Conservation (phyloP, 2,329 filamentous ascomycete species). For the Venturia asperata region DNA sequence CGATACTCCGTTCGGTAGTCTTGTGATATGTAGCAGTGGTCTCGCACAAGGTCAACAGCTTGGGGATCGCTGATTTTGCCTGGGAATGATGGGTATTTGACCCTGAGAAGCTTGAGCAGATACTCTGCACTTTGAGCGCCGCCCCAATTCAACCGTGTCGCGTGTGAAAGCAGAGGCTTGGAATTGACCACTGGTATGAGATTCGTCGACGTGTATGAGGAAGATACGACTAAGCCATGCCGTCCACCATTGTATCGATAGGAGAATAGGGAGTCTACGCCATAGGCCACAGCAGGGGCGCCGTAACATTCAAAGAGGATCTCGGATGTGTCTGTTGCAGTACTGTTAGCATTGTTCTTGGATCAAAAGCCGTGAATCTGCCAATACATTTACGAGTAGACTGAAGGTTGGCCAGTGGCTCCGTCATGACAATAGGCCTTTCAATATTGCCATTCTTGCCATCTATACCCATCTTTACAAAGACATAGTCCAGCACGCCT, state of each 20-base stretch:
- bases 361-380: neutral
- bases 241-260: constrained; percentile 86
- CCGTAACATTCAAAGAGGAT: constrained; percentile 95
- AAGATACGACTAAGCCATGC: constrained; percentile 83
- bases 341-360: constrained; percentile 13
- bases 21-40: constrained; percentile 83
- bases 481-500: constrained; percentile 86
- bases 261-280: constrained; percentile 93
- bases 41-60: constrained; percentile 75
- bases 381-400: constrained; percentile 80
- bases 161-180: constrained; percentile 76
- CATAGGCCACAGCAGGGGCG: constrained; percentile 83
- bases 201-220: constrained; percentile 89
- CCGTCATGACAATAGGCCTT: constrained; percentile 87
- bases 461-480: constrained; percentile 87
- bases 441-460: constrained; percentile 63
- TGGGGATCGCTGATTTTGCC: constrained; percentile 81
- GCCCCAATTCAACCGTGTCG: constrained; percentile 90
- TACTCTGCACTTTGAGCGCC: constrained; percentile 87
- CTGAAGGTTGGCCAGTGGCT: constrained; percentile 81
- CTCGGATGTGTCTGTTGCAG: constrained; percentile 76
- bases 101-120: constrained; percentile 74
- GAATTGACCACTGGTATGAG: constrained; percentile 86
- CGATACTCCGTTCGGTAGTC: constrained; percentile 75
- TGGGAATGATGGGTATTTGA: constrained; percentile 88